A percentile compares a stretch with the other conserved stretches of the same genome.
phyloP scores from a whole-genome alignment of 768 basidiomycete genomes.

The Boletus reticulatus region DNA sequence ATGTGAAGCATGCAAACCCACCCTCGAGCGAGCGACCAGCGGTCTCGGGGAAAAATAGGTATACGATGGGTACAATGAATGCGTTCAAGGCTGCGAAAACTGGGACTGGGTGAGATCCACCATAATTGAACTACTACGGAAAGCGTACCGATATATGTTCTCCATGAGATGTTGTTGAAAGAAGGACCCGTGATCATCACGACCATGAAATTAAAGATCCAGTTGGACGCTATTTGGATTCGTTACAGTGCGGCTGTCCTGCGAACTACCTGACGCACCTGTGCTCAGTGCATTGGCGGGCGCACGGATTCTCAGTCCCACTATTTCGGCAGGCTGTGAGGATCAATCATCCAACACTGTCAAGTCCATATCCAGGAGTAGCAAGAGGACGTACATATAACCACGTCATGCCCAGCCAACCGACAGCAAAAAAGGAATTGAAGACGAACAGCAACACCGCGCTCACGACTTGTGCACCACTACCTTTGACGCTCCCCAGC shows the following conservation, averaged over 20 bases:
- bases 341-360: neutral
- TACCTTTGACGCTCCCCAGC: slow-evolving; percentile 49
- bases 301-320: slow-evolving; percentile 57
- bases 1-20: slow-evolving; percentile 5
- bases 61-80: slow-evolving; percentile 54
- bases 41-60: slow-evolving; percentile 62
- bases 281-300: slow-evolving; percentile 66
- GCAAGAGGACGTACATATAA: slow-evolving; percentile 46
- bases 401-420: slow-evolving; percentile 74
- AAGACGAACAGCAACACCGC: slow-evolving; percentile 64
- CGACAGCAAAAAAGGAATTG: slow-evolving; percentile 68
- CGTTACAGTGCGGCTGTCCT: neutral
- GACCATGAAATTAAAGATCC: slow-evolving; percentile 58
- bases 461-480: slow-evolving; percentile 48
- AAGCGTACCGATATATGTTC: slow-evolving; percentile 53
- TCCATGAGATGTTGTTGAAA: slow-evolving; percentile 56
- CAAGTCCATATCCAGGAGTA: neutral
- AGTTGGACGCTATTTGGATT: slow-evolving; percentile 34
- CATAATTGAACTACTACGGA: neutral
- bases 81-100: slow-evolving; percentile 59
- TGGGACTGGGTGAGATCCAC: slow-evolving; percentile 6
- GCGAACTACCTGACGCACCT: slow-evolving; percentile 18
- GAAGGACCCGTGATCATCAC: slow-evolving; percentile 63
- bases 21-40: slow-evolving; percentile 58
- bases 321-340: slow-evolving; percentile 60